Conservation (phyloP, 805 yeast species). For the Peterozyma xylosa region DNA sequence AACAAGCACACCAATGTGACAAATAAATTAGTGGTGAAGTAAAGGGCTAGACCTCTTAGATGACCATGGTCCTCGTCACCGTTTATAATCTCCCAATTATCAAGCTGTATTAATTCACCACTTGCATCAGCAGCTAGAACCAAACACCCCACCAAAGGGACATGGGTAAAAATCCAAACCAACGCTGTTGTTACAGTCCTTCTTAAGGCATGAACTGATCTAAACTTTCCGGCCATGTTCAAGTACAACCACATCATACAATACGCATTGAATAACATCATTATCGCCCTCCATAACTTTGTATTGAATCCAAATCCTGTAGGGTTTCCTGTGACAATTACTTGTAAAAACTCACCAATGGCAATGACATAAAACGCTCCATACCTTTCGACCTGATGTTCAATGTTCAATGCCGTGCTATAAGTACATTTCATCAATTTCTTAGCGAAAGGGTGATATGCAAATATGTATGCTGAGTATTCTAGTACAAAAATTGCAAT, state of each 20-base stretch:
- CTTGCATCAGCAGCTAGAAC: constrained; percentile 55
- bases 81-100: constrained; percentile 11
- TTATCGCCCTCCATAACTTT: constrained; percentile 39
- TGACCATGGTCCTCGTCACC: constrained; percentile 23
- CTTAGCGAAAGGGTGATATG: constrained; percentile 42
- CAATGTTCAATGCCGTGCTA: constrained; percentile 57
- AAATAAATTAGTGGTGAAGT: constrained; percentile 46
- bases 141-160: constrained; percentile 43
- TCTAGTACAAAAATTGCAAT: constrained; percentile 34
- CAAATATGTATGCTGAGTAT: constrained; percentile 23
- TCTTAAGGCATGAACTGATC: constrained; percentile 48
- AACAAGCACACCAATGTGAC: constrained; percentile 32
- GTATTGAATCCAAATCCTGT: constrained; percentile 37
- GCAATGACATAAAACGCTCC: constrained; percentile 56
- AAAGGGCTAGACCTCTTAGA: constrained; percentile 35
- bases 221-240: constrained; percentile 40
- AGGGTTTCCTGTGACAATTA: constrained; percentile 40
- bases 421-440: constrained; percentile 30
- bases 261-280: constrained; percentile 40
- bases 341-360: constrained; percentile 55
- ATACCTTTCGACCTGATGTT: constrained; percentile 58
- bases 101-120: constrained; percentile 33
- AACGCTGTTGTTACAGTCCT: constrained; percentile 37
- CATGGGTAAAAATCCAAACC: constrained; percentile 37
- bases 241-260: constrained; percentile 44